Evolutionary conservation across 257 asterid species (phyloP), one percentile per base, ranked within the genome.

Genomic region (Primulina huaijiensis): DNA sequence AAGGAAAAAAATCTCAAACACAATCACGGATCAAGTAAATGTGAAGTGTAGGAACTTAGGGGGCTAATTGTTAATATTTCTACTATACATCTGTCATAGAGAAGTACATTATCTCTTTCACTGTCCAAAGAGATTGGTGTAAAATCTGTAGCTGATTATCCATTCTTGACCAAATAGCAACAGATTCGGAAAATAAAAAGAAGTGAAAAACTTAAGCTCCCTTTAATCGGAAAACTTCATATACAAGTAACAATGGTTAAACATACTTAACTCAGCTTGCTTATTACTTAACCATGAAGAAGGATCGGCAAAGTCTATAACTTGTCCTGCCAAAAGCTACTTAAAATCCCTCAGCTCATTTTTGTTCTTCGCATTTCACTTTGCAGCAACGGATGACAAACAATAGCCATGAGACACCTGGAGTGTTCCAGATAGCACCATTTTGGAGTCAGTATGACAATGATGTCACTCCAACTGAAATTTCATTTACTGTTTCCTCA

Each of bases 1-100:
- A 53, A 65, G 70, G 23, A 19, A 27, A 40, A 8, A 29, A 43
- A 6, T n/a, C 53, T 17, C 52, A 30, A 23, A 71, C 33, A 29
- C 38, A 64, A 43, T 60, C 17, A 58, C 20, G 34, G 53, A 71
- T 25, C 8, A 35, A 65, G 56, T 50, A 31, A 60, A 46, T 35
- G 60, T 40, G 62, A 40, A 37, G 55, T 58, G 34, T 21, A 58
- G 40, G 73, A 27, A 2, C 34, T 11, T 62, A 61, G 40, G 62
- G 59, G 59, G 62, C 33, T 55, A 46, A 46, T 2, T 8, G n/a
- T 29, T 34, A 0, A 23, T 52, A 37, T 53, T 63, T 30, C 52
- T 35, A 37, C 3, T 12, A 16, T 62, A 55, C 66, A 37, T 68
- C 60, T 53, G 40, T 17, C 10, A 38, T 12, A 40, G n/a, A 59